Evolutionary conservation across 2,329 filamentous ascomycete species (phyloP), one percentile per base, ranked within the genome.

Genomic region (Aspergillus costaricaensis): DNA sequence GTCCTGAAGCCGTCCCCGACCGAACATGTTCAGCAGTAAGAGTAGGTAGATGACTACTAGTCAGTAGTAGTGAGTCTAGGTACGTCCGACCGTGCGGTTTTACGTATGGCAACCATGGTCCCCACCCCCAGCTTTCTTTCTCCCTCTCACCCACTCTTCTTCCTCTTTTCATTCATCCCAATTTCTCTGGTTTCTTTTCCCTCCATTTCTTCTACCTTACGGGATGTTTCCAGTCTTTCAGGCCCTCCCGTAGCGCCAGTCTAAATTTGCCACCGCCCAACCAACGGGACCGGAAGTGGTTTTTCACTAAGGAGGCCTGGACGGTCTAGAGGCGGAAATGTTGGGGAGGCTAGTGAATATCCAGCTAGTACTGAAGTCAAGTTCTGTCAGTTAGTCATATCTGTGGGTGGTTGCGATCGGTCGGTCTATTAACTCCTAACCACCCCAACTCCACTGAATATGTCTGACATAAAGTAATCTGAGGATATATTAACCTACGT

Each of bases 221-320:
- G 8, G 17, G 23, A n/a, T 41, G 23, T 32, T 55, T 44, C 41
- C 39, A 44, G 39, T 25, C 53, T 55, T 55, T 41, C 53, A 55
- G 53, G 53, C 53, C 43, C 53, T 55, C 25, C 23, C 19, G 44
- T 55, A 38, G 53, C 53, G 53, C 39, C 53, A 25, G 21, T 55
- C 53, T 47, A 55, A 55, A 44, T 17, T 55, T 41, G 53, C 53
- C 53, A 55, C 53, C 51, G 25, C 53, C 53, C 53, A 55, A 55
- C 53, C 53, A 55, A 44, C 53, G 53, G 39, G 6, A 15, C 41
- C 53, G 41, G 53, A 55, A 44, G 39, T 55, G 53, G 47, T 30
- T 32, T 23, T 36, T 44, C 41, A 19, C 23, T 27, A 15, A 55
- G 44, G 53, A 32, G 25, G 47, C 47, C 47, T 25, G 6, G 47